Percentiles rank a stretch among this genome's conserved stretches.
Evolutionary conservation across 345 rosid genomes (phyloP).

Genomic region (Crucihimalaya himalaica): DNA sequence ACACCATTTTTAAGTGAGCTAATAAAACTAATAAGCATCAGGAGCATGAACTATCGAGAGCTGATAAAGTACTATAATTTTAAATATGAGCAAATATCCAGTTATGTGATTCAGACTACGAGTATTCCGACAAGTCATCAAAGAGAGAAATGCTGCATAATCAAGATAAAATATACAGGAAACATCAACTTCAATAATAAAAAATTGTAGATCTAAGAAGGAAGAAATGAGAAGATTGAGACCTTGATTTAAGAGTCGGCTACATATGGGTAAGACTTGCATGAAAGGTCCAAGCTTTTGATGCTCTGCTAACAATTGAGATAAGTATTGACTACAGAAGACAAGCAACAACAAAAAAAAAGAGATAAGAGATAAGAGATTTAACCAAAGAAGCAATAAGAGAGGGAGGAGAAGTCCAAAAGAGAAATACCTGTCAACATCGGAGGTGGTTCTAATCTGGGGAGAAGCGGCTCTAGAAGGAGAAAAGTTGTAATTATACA

Average conservation of each 20-base stretch:
- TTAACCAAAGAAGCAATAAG: slow-evolving; percentile 6
- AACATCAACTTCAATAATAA: neutral
- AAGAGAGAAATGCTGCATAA: slow-evolving; percentile 17
- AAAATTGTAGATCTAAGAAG: slow-evolving; percentile 64
- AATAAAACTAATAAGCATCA: neutral
- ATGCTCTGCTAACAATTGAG: slow-evolving; percentile 91
- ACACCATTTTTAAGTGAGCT: neutral
- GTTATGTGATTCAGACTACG: neutral
- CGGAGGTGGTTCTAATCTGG: slow-evolving; percentile 87
- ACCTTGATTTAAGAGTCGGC: slow-evolving; percentile 97
- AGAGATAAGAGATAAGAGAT: slow-evolving; percentile 23
- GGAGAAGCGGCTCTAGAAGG: slow-evolving; percentile 98
- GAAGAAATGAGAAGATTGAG: slow-evolving; percentile 19
- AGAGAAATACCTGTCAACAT: slow-evolving; percentile 71
- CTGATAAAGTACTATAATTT: neutral
- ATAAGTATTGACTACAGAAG: slow-evolving; percentile 61
- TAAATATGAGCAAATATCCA: neutral
- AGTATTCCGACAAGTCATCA: neutral
- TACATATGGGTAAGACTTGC: slow-evolving; percentile 89
- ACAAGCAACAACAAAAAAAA: slow-evolving; percentile 44
- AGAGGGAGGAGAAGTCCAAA: slow-evolving; percentile 10
- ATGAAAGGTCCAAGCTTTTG: slow-evolving; percentile 97
- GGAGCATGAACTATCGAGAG: neutral
- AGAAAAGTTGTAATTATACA: slow-evolving; percentile 92
- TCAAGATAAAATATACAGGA: neutral